A percentile compares a stretch with the other conserved stretches of the same genome.
Evolutionary conservation across 1,139 yeast species (phyloP).

Genomic region (Sugiyamaella pinicola): DNA sequence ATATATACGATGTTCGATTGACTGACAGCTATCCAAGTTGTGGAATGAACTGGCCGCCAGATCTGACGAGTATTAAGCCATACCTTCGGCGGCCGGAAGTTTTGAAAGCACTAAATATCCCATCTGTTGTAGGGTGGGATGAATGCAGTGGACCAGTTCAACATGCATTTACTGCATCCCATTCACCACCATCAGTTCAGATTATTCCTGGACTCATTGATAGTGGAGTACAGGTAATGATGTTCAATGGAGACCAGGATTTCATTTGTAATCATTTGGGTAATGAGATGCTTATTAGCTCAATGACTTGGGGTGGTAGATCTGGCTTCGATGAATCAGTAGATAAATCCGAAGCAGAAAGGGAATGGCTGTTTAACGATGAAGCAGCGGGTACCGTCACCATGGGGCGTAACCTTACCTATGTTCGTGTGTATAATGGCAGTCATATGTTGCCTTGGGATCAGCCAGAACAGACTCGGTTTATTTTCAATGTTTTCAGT

Average conservation of each 20-base stretch:
- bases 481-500: conserved; percentile 50
- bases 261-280: conserved; percentile 85
- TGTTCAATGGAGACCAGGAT: conserved; percentile 89
- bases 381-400: conserved; percentile 39
- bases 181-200: conserved; percentile 62
- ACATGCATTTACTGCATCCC: conserved; percentile 51
- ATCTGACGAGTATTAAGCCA: conserved; percentile 56
- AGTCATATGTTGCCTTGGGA: conserved; percentile 97
- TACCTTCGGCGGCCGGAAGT: conserved; percentile 63
- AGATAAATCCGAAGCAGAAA: conserved; percentile 27
- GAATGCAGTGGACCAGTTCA: conserved; percentile 75
- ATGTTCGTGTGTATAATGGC: conserved; percentile 70
- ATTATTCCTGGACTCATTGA: conserved; percentile 66
- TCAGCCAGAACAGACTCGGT: conserved; percentile 66
- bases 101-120: conserved; percentile 52
- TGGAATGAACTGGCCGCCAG: conserved; percentile 95
- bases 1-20: conserved; percentile 78
- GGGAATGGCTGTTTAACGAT: conserved; percentile 37
- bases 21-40: conserved; percentile 79
- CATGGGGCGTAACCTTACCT: conserved; percentile 70
- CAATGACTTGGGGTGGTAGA: conserved; percentile 68
- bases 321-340: conserved; percentile 46
- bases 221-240: conserved; percentile 55
- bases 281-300: conserved; percentile 63
- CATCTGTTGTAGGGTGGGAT: conserved; percentile 54